Evolutionary conservation across 371 early-diverging fungal species (phyloP), one percentile per base, ranked within the genome.

Genomic region (Mucor mucedo): DNA sequence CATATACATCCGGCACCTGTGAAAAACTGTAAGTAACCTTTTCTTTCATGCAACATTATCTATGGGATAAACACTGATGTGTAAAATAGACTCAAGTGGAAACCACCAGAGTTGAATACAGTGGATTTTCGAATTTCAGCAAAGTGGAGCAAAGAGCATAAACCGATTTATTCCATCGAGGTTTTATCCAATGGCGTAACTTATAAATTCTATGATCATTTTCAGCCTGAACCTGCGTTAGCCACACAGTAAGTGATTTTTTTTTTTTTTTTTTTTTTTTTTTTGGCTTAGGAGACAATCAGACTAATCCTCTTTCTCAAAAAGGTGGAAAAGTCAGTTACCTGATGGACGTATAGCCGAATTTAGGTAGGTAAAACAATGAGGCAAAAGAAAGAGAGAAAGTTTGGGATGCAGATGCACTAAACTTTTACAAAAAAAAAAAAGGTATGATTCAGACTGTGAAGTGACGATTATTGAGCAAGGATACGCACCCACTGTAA

Each of bases 11-110:
- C 11, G 95, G 94, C 21, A 85, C 85, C 4, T 84, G 81, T 55
- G 79, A 79, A 32, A 85, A 85, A 62, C 54, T 87, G 87, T 87
- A 83, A 70, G 79, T 57, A 53, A 14, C 16, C 28, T 40, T 38
- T 29, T 3, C 10, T 27, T 41, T 29, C 32, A 49, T 27, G 29
- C 9, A 35, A 16, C 1, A 21, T 44, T 1, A 21, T 21, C 21
- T 21, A 21, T 21, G 21, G 21, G 1, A 21, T 21, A 21, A 39
- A 30, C 8, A 47, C 21, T 47, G 8, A 47, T 21, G 5, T 21
- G 21, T 42, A 9, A 28, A 33, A 4, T 78, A 92, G 93, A 64
- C 71, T 95, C 11, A 95, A 96, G 71, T 97, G 97, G 97, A 96
- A 95, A 71, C 94, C 96, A 28, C 84, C 90, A 3, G 88, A 91